Evolutionary conservation across 2,329 filamentous ascomycete species (phyloP), one percentile per base, ranked within the genome.

Genomic region (Cadophora malorum): DNA sequence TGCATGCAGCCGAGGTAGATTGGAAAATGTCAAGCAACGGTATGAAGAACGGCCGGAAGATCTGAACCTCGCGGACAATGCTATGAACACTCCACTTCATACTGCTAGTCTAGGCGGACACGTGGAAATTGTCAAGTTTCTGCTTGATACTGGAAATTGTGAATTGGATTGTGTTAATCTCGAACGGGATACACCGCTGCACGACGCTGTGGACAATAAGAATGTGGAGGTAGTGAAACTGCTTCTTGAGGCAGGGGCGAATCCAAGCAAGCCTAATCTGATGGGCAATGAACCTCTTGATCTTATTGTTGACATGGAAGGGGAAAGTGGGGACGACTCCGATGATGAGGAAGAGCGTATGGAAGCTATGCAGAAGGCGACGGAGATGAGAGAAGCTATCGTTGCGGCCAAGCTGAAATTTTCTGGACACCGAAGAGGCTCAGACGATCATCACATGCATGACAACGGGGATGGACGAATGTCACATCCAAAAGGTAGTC

Each of bases 131-230:
- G 96, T 98, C 49, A 90, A 92, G 77, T 91, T 97, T 64, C 82
- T 99, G 49, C 89, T 99, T 70, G 88, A 92, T 9, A 90, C 93
- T 70, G 92, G 93, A 41, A 79, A 91, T 92, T 65, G 85, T 96
- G 67, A 73, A 49, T 67, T 73, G 56, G 92, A 97, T 75, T 95
- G 86, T 75, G 83, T 90, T 67, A 90, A 91, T 74, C 90, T 93
- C 74, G 91, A 94, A 74, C 93, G 93, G 75, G 96, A 99, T 75
- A 98, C 96, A 0, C 96, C 96, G 33, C 85, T 99, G 45, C 90
- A 99, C 64, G 96, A 99, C 81, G 96, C 96, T 5, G 94, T 98
- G 33, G 96, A 98, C 74, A 99, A 99, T 75, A 93, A 93, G 0
- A 94, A 99, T 77, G 79, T 97, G 8, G 92, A 91, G 21, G 95